Evolutionary conservation across 2,329 filamentous ascomycete species (phyloP).

Genomic region (Cercospora brassicicola): DNA sequence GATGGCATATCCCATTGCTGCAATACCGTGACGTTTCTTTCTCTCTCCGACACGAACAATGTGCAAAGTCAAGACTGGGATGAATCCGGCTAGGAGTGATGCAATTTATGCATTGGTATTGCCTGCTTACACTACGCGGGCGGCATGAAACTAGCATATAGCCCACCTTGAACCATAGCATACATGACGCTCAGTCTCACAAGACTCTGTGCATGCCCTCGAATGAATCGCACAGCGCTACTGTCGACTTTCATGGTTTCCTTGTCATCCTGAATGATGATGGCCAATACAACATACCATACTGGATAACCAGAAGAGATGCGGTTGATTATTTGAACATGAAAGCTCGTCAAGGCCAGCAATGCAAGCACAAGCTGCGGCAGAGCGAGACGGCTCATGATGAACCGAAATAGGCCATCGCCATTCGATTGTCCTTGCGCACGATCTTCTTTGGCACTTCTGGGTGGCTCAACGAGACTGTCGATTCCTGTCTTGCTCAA

Average conservation of each 20-base stretch:
- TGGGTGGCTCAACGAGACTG: not conserved
- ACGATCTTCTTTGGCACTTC: not conserved
- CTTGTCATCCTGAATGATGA: constrained; percentile 33
- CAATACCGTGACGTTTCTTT: not conserved
- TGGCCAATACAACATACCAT: constrained; percentile 82
- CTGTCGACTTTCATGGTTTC: not conserved
- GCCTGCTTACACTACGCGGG: constrained; percentile 58
- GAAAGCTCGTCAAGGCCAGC: constrained; percentile 75
- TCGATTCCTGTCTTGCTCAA: not conserved
- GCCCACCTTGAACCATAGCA: constrained; percentile 72
- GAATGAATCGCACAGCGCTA: constrained; percentile 2
- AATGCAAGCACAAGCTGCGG: constrained; percentile 71
- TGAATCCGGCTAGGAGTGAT: not conserved
- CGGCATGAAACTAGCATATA: constrained; percentile 89
- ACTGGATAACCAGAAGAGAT: constrained; percentile 84
- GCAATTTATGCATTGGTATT: not conserved
- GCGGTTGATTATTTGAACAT: constrained; percentile 91
- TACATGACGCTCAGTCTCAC: constrained; percentile 77
- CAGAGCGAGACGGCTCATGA: constrained; percentile 62
- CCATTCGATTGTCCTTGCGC: not conserved
- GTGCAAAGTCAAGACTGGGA: not conserved
- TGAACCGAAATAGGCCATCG: constrained; percentile 21
- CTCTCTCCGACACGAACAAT: not conserved
- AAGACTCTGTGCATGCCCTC: constrained; percentile 38
- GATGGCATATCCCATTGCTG: not conserved